phyloP scores from a whole-genome alignment of 176 grass and related monocot species.

The Bolboschoenus planiculmis region DNA sequence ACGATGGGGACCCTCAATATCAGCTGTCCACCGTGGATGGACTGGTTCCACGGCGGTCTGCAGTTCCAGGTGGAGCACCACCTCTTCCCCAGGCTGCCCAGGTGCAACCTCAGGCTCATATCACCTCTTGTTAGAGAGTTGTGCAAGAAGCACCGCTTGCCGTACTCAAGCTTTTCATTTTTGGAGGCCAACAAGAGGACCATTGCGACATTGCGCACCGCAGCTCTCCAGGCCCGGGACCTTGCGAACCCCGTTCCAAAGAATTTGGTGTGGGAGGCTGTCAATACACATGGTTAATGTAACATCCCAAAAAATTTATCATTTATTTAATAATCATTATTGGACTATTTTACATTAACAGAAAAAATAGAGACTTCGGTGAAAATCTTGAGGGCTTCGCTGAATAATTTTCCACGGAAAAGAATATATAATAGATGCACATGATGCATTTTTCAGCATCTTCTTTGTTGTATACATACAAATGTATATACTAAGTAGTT shows the following conservation, averaged over 20 bases:
- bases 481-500: too few species aligned
- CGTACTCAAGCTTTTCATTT: constrained; percentile 27
- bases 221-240: constrained; percentile 35
- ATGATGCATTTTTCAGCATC: too few species aligned
- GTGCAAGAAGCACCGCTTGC: constrained; percentile 40
- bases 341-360: too few species aligned
- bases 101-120: constrained; percentile 31
- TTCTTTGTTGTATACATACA: too few species aligned
- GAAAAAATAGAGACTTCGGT: too few species aligned
- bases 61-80: constrained; percentile 58
- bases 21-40: constrained; percentile 46
- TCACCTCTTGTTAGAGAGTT: constrained; percentile 31
- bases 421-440: too few species aligned
- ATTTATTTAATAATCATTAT: too few species aligned
- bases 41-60: constrained; percentile 51
- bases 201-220: constrained; percentile 18
- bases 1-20: constrained; percentile 39
- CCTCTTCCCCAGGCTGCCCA: constrained; percentile 42
- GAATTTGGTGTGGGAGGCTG: constrained; percentile 48
- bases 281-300: constrained; percentile 35
- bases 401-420: too few species aligned
- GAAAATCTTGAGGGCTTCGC: too few species aligned
- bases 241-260: constrained; percentile 9
- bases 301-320: too few species aligned
- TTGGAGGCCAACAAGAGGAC: constrained; percentile 37